Base-by-base conservation (phyloP, 192 early-diverging fungal genomes). In the Coemansia sp. region DNA sequence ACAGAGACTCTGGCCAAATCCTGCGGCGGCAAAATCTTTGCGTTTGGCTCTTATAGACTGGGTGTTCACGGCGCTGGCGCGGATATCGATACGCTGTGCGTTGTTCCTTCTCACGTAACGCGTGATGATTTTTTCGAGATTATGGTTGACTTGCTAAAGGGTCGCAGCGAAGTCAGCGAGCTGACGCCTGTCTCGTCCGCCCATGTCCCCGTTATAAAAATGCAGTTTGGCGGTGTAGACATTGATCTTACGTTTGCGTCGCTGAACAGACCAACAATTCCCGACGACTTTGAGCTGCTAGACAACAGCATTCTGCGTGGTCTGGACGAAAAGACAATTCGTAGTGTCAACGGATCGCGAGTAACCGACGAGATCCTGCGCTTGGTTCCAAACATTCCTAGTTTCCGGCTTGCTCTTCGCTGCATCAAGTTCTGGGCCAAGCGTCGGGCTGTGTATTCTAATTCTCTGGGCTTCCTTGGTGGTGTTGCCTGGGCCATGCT, bases 71-170 rank as follows among this genome's bases (percentile, higher is more conserved):
- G 91, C 20, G 83, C 89, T 64, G 94, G 94, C 17, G 86, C 92
- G n/a, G 97, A 99, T 94, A 95, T 99, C 54, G 97, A 99, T 88
- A 98, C 94, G 0, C 75, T 99, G 33, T 98, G 96, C 68, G 95
- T 99, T 11, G 92, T 91, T 36, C 97, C 97, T 6, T 87, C 85
- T 50, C 89, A 93, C 78, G 92, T 99, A 7, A 84, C 86, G 63
- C 82, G 96, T 33, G 94, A 96, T 32, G 92, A 97, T 66, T 99
- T 99, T 71, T 97, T 99, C 70, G 83, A 82, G 1, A 85, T 87
- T 25, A 96, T 99, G 94, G 83, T 88, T 32, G 92, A 93, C 4
- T 83, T 93, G 76, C 84, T 99, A 38, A 90, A 90, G 57, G 84
- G 83, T n/a, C 75, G 89, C 50, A 82, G 83, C 12, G 97, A 98